These are phyloP conservation scores for Asclepias syriaca DNA, from an alignment of 257 asterid species.

Conservation along the genomic window DNA sequence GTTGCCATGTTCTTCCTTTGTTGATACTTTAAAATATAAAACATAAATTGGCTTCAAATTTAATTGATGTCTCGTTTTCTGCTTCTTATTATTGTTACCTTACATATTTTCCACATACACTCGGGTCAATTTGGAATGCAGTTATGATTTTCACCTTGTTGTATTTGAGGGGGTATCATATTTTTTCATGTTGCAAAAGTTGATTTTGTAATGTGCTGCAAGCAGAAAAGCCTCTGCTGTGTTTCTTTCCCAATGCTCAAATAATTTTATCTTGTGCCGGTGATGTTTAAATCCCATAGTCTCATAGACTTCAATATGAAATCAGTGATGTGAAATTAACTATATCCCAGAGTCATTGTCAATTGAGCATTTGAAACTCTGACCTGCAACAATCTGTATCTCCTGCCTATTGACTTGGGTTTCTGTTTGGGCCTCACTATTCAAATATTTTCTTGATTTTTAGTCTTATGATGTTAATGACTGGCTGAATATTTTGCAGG, in stretches of 20 bases:
- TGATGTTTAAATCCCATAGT: neutral
- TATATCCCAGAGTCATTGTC: neutral
- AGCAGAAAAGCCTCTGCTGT: neutral
- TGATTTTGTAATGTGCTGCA: neutral
- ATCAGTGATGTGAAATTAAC: neutral
- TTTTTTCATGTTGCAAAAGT: neutral
- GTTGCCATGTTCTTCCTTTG: neutral
- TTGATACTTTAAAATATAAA: neutral
- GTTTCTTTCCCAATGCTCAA: neutral
- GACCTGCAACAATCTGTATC: neutral
- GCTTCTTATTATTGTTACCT: neutral
- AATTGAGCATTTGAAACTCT: neutral
- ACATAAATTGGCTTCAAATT: neutral
- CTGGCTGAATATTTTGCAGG: slow-evolving; percentile 39
- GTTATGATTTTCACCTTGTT: neutral
- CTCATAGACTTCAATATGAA: neutral
- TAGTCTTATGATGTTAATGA: neutral
- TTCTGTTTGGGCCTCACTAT: neutral
- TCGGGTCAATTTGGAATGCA: neutral
- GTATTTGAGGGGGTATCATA: neutral
- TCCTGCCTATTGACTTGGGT: neutral
- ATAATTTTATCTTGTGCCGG: neutral
- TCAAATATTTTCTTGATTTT: neutral
- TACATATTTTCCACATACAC: neutral
- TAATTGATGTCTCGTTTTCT: neutral